Percentiles rank a stretch among this genome's conserved stretches.
These are phyloP conservation scores for Asterophora lycoperdoides DNA, from an alignment of 768 basidiomycete genomes.

Conservation along the genomic window DNA sequence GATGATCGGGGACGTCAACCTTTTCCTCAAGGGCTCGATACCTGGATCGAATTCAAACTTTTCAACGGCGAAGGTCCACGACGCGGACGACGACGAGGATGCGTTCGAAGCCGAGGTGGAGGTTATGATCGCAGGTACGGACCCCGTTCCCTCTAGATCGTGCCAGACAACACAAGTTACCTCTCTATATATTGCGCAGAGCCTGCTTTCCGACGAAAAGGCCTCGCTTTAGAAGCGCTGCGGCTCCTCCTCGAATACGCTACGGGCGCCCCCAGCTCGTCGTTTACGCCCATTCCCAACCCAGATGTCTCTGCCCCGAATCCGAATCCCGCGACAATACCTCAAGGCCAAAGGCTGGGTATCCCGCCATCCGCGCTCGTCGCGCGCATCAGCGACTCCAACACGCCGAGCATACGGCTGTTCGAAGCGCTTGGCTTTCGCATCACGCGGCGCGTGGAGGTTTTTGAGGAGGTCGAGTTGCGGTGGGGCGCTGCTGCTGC, in stretches of 20 bases:
- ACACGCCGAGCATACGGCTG: slow-evolving; percentile 63
- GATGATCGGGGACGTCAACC: slow-evolving; percentile 92
- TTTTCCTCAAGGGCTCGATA: slow-evolving; percentile 67
- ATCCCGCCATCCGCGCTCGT: slow-evolving; percentile 49
- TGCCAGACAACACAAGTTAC: not conserved
- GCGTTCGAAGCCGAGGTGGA: slow-evolving; percentile 77
- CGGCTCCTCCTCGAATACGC: slow-evolving; percentile 67
- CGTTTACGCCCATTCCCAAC: slow-evolving; percentile 13
- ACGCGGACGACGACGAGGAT: slow-evolving; percentile 28
- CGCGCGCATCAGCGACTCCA: slow-evolving; percentile 66
- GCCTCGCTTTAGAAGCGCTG: slow-evolving; percentile 60
- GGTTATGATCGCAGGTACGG: slow-evolving; percentile 86
- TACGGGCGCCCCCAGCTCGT: slow-evolving; percentile 37
- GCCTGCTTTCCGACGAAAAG: slow-evolving; percentile 60
- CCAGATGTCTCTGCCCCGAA: not conserved
- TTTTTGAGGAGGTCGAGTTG: slow-evolving; percentile 86
- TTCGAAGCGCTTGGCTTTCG: slow-evolving; percentile 77
- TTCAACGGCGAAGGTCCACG: slow-evolving; percentile 14
- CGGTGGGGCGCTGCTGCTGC: slow-evolving; percentile 30
- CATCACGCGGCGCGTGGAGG: slow-evolving; percentile 60
- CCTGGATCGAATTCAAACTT: slow-evolving; percentile 9
- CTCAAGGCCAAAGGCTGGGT: slow-evolving; percentile 24
- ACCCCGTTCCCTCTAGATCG: not conserved
- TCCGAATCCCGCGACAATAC: slow-evolving; percentile 28
- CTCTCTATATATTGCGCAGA: too few relatives aligned